These are phyloP conservation scores for Candida orba DNA, from an alignment of 805 yeast genomes.

Conservation along the genomic window DNA sequence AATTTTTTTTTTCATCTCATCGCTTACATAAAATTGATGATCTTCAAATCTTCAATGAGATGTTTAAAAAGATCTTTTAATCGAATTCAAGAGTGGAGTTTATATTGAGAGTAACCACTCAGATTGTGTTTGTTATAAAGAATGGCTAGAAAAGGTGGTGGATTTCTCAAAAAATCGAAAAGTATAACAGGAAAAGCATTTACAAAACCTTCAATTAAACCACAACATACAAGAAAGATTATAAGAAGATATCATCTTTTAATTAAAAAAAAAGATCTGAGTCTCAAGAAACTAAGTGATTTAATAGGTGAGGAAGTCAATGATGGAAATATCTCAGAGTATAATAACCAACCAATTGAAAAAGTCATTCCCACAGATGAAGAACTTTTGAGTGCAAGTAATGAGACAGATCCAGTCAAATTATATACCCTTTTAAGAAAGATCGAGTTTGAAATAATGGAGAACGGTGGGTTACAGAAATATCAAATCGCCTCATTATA, in stretches of 20 bases:
- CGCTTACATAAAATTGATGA: conserved; percentile 9
- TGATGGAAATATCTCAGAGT: conserved; percentile 18
- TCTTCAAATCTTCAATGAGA: too few species aligned
- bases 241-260: conserved; percentile 74
- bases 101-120: neutral
- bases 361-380: conserved; percentile 11
- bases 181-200: conserved; percentile 25
- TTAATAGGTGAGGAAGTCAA: conserved; percentile 16
- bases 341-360: conserved; percentile 6
- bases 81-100: too few species aligned
- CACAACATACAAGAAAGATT: conserved; percentile 61
- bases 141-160: conserved; percentile 4
- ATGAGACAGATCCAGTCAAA: conserved; percentile 10
- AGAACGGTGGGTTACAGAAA: conserved; percentile 66
- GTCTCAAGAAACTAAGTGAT: conserved; percentile 29
- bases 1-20: conserved; percentile 12
- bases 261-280: conserved; percentile 43
- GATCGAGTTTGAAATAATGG: conserved; percentile 54
- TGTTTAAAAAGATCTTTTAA: neutral
- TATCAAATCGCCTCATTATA: conserved; percentile 82
- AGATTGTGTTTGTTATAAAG: too few species aligned
- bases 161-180: conserved; percentile 15
- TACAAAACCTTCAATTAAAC: conserved; percentile 49
- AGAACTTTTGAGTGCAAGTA: conserved; percentile 11
- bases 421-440: conserved; percentile 35